Evolutionary conservation across 1,139 yeast species (phyloP).

Genomic region (Yamadazyma dendronema): DNA sequence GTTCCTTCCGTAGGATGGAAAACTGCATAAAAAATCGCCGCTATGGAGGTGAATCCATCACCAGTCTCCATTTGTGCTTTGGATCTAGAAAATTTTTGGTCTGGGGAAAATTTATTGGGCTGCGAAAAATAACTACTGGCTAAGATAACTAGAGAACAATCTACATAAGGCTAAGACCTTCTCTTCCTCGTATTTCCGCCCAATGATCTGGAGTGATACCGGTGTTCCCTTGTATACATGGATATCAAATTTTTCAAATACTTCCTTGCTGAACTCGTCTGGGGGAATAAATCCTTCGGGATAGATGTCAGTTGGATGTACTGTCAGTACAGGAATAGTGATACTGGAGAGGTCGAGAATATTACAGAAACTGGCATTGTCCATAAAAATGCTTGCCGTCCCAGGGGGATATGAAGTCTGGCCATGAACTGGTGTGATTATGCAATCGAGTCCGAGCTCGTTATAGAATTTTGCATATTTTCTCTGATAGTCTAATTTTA

Average conservation of each 20-base stretch:
- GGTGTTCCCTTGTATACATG: constrained; percentile 4
- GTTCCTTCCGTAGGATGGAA: constrained; percentile 97
- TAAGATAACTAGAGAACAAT: background rate
- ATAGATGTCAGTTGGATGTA: constrained; percentile 30
- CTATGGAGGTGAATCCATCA: constrained; percentile 78
- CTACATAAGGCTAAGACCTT: constrained; percentile 17
- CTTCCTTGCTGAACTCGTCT: constrained; percentile 33
- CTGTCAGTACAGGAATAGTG: constrained; percentile 49
- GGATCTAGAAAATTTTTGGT: background rate
- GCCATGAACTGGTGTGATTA: constrained; percentile 60
- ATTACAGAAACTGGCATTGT: constrained; percentile 62
- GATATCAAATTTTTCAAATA: constrained; percentile 21
- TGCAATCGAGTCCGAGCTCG: constrained; percentile 54
- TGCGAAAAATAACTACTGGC: background rate
- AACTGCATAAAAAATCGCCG: constrained; percentile 83
- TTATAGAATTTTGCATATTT: constrained; percentile 48
- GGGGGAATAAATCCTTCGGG: constrained; percentile 21
- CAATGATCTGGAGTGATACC: constrained; percentile 24
- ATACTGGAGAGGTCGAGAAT: constrained; percentile 55
- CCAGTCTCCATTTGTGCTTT: constrained; percentile 28
- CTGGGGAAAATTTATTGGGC: background rate
- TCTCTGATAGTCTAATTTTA: constrained; percentile 49
- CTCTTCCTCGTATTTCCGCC: constrained; percentile 28
- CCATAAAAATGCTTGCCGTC: constrained; percentile 55
- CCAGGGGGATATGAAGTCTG: constrained; percentile 65